These are phyloP conservation scores for Beauveria sp. DNA, from an alignment of 2,329 filamentous ascomycete genomes.

Conservation along the genomic window DNA sequence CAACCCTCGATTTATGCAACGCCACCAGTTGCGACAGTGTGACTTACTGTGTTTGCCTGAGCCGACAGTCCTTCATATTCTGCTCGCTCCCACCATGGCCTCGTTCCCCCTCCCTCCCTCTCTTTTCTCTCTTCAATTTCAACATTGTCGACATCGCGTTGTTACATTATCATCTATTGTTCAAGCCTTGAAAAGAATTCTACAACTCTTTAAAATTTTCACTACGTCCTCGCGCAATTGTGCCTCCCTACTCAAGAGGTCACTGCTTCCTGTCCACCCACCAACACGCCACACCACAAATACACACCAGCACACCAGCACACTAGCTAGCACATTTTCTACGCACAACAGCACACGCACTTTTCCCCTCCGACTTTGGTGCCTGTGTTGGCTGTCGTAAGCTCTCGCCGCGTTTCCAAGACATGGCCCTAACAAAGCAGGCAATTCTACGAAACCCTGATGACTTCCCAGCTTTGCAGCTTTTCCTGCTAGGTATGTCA, in stretches of 20 bases:
- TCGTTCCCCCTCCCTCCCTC: slow-evolving; percentile 14
- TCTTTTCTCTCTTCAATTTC: slow-evolving; percentile 7
- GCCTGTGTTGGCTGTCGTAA: slow-evolving; percentile 38
- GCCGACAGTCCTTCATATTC: slow-evolving; percentile 9
- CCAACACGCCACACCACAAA: not conserved
- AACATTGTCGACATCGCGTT: not conserved
- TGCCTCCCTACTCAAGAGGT: not conserved
- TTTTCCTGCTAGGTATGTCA: slow-evolving; percentile 71
- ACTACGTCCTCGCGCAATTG: not conserved
- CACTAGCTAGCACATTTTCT: not conserved
- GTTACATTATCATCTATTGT: not conserved
- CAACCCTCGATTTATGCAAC: slow-evolving; percentile 11
- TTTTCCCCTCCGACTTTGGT: slow-evolving; percentile 15
- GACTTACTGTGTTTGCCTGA: slow-evolving; percentile 7
- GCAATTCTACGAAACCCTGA: slow-evolving; percentile 53
- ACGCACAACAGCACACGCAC: slow-evolving; percentile 19
- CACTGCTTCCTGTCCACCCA: not conserved
- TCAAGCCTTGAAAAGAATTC: not conserved
- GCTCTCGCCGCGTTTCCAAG: slow-evolving; percentile 31
- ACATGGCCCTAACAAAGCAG: slow-evolving; percentile 46
- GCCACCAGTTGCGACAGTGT: slow-evolving; percentile 12
- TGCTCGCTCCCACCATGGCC: slow-evolving; percentile 9
- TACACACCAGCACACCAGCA: not conserved
- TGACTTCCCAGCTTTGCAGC: slow-evolving; percentile 73
- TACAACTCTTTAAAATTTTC: not conserved